phyloP scores from a whole-genome alignment of 345 rosid genomes.

The Salix dunnii region DNA sequence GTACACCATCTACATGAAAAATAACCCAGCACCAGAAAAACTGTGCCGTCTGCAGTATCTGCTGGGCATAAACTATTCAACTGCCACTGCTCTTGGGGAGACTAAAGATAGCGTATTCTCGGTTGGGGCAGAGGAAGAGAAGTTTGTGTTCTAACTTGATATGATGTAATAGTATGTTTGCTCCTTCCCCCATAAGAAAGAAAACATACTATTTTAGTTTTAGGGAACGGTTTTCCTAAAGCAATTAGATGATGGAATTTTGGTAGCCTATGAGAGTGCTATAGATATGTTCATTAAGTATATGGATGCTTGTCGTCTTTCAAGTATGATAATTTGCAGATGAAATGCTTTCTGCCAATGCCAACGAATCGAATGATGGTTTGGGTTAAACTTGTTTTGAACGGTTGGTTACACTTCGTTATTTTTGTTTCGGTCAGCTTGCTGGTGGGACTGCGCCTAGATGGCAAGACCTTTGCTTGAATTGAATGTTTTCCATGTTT shows the following conservation, averaged over 20 bases:
- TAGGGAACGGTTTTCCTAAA: neutral
- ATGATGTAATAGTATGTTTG: neutral
- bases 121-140: constrained; percentile 57
- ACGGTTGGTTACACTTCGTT: neutral
- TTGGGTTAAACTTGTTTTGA: neutral
- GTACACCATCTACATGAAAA: constrained; percentile 56
- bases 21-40: constrained; percentile 65
- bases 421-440: neutral
- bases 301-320: neutral
- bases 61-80: constrained; percentile 73
- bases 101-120: constrained; percentile 48
- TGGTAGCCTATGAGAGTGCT: neutral
- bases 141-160: constrained; percentile 50
- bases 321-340: neutral
- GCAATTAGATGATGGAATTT: constrained; percentile 14
- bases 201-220: neutral
- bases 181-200: neutral
- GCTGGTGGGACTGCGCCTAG: neutral
- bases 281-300: neutral
- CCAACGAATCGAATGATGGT: neutral
- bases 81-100: constrained; percentile 53
- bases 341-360: neutral
- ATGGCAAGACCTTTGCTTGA: neutral
- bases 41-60: constrained; percentile 74
- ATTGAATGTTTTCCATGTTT: neutral